Conservation (phyloP, 2,329 filamentous ascomycete genomes). For the Knoxdaviesia capensis region DNA sequence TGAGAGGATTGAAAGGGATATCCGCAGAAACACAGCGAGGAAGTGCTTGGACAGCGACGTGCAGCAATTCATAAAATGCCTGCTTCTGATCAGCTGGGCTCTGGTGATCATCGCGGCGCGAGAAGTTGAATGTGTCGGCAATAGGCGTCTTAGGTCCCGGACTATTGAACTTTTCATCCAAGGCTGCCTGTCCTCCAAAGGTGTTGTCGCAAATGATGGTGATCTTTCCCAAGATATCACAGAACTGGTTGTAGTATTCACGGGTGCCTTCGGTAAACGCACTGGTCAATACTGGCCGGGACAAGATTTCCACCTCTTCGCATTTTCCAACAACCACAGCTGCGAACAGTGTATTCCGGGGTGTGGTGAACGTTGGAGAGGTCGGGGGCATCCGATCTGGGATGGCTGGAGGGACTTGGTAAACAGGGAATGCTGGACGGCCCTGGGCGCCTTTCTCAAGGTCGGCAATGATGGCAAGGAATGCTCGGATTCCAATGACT, state of each 20-base stretch:
- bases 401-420: slow-evolving; percentile 16
- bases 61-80: slow-evolving; percentile 84
- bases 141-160: slow-evolving; percentile 87
- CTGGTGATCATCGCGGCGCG: slow-evolving; percentile 58
- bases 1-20: slow-evolving; percentile 80
- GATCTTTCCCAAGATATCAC: slow-evolving; percentile 86
- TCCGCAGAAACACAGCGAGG: slow-evolving; percentile 83
- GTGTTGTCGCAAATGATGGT: slow-evolving; percentile 92
- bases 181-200: slow-evolving; percentile 83
- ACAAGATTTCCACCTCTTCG: slow-evolving; percentile 41
- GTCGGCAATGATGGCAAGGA: slow-evolving; percentile 82
- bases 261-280: slow-evolving; percentile 56
- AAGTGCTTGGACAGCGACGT: slow-evolving; percentile 86
- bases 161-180: slow-evolving; percentile 86
- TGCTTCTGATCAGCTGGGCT: slow-evolving; percentile 67
- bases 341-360: slow-evolving; percentile 1
- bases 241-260: slow-evolving; percentile 79
- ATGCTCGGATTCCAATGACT: slow-evolving; percentile 90
- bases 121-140: slow-evolving; percentile 81
- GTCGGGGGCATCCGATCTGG: slow-evolving; percentile 27
- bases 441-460: slow-evolving; percentile 65
- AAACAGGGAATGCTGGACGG: slow-evolving; percentile 65
- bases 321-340: slow-evolving; percentile 4
- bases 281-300: slow-evolving; percentile 38
- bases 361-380: slow-evolving; percentile 22